Conservation (phyloP, 768 basidiomycete species). For the Coprinopsis strossmayeri region DNA sequence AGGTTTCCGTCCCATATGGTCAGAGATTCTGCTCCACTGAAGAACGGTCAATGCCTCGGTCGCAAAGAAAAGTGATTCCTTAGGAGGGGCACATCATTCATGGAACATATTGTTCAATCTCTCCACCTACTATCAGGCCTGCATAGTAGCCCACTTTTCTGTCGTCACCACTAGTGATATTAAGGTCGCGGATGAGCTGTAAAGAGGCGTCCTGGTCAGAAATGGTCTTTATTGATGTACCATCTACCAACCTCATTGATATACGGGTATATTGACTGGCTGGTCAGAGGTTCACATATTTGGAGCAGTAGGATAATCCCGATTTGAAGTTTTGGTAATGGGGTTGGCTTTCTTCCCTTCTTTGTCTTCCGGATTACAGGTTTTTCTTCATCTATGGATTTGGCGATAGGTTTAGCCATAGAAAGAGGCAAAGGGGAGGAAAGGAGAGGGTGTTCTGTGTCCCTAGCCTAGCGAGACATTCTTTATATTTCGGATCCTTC, state of each 20-base stretch:
- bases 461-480: background rate
- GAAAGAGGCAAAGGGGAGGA: background rate
- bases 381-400: background rate
- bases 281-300: conserved; percentile 40
- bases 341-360: background rate
- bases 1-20: conserved; percentile 43
- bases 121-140: conserved; percentile 33
- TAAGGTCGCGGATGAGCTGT: conserved; percentile 44
- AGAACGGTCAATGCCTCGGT: conserved; percentile 42
- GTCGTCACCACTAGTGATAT: conserved; percentile 42
- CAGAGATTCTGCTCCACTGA: conserved; percentile 48
- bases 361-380: background rate
- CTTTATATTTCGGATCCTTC: background rate
- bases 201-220: background rate
- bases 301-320: conserved; percentile 33
- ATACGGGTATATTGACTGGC: conserved; percentile 46
- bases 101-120: background rate
- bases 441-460: background rate
- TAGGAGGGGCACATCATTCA: background rate
- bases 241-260: conserved; percentile 37
- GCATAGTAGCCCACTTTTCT: conserved; percentile 51
- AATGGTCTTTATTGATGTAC: background rate
- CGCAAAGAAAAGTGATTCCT: conserved; percentile 50
- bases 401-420: background rate
- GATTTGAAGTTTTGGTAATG: conserved; percentile 25